These are phyloP conservation scores for Planoprotostelium fungivorum DNA, from an alignment of 78 protist genomes.

Conservation along the genomic window DNA sequence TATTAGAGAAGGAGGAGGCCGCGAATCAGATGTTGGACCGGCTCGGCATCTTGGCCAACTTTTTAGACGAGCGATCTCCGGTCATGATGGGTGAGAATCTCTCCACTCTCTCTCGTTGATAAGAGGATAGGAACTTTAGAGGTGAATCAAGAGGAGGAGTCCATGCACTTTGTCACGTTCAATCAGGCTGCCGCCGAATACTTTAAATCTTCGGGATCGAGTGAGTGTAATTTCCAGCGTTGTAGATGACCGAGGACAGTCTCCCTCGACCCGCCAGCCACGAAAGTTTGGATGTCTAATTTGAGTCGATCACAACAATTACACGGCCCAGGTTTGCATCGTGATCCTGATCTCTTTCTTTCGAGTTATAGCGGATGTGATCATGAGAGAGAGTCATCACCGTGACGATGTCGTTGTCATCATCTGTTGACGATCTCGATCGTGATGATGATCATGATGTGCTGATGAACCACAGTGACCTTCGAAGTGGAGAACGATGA, in stretches of 20 bases:
- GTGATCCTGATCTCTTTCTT: no score
- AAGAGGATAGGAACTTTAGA: background rate
- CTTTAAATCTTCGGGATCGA: background rate
- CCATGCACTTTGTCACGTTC: background rate
- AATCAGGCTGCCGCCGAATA: background rate
- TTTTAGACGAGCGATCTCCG: background rate
- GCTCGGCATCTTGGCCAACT: background rate
- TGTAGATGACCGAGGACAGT: background rate
- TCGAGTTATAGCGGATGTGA: no score
- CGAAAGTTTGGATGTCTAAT: background rate
- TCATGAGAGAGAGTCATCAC: no score
- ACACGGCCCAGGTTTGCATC: background rate
- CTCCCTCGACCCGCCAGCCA: background rate
- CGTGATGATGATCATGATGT: no score
- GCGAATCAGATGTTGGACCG: background rate
- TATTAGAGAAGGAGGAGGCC: background rate
- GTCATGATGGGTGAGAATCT: background rate
- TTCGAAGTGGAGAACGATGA: background rate
- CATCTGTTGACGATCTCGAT: no score
- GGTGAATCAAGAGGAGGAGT: background rate
- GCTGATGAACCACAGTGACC: background rate
- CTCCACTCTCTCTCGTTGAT: background rate
- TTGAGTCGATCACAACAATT: background rate
- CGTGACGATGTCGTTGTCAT: no score
- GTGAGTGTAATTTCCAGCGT: background rate